Percentiles rank a stretch among this genome's conserved stretches.
Conservation (phyloP, 108 stramenopile genomes). For the Cyclotella sp. region DNA sequence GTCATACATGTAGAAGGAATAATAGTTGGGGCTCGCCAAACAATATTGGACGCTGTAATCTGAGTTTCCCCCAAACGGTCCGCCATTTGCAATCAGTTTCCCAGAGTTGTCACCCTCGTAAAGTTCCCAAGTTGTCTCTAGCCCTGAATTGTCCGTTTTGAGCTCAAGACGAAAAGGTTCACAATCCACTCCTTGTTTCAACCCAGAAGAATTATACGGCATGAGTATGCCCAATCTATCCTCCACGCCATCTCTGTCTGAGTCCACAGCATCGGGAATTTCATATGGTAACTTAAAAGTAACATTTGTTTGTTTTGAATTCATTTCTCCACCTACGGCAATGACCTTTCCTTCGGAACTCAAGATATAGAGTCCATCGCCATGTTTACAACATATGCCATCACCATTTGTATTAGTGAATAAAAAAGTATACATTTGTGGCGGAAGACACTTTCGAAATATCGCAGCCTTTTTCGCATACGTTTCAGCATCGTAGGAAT, state of each 20-base stretch:
- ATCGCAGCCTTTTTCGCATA: slow-evolving; percentile 14
- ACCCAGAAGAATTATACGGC: slow-evolving; percentile 39
- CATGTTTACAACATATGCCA: slow-evolving; percentile 42
- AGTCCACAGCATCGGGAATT: slow-evolving; percentile 33
- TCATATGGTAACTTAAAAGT: slow-evolving; percentile 36
- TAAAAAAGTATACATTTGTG: slow-evolving; percentile 31
- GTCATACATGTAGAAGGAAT: slow-evolving; percentile 43
- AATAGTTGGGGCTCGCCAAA: slow-evolving; percentile 26
- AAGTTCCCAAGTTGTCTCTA: slow-evolving; percentile 41
- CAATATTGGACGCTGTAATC: slow-evolving; percentile 37
- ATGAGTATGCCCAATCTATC: slow-evolving; percentile 41
- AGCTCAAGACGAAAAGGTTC: slow-evolving; percentile 40
- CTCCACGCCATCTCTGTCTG: slow-evolving; percentile 34
- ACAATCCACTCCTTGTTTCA: slow-evolving; percentile 33
- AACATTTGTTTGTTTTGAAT: slow-evolving; percentile 20
- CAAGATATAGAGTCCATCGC: slow-evolving; percentile 36
- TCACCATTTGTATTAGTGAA: slow-evolving; percentile 34
- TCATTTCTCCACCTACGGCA: slow-evolving; percentile 27
- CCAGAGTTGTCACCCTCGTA: slow-evolving; percentile 33
- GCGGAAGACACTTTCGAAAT: slow-evolving; percentile 27
- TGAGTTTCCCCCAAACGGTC: slow-evolving; percentile 37
- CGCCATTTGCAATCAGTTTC: slow-evolving; percentile 38
- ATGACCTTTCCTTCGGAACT: slow-evolving; percentile 36
- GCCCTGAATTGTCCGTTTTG: slow-evolving; percentile 33
- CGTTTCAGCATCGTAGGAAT: slow-evolving; percentile 19